Evolutionary conservation across 306 rosid genomes (phyloP).

Genomic region (Herpetospermum pedunculosum): DNA sequence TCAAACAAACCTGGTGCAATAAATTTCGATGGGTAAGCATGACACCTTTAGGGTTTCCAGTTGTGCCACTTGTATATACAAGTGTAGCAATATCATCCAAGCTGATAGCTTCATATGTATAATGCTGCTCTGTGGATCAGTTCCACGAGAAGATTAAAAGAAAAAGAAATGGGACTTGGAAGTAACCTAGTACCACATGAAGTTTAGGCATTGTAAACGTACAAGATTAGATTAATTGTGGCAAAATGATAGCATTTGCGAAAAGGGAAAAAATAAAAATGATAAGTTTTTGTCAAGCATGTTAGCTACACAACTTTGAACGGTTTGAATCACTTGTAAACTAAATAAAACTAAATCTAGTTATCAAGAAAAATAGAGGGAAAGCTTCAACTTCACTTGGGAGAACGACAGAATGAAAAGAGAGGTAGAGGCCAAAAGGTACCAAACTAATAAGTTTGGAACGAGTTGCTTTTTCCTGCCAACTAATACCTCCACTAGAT

Average conservation of each 20-base stretch:
- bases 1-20: constrained; percentile 74
- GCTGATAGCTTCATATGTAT: constrained; percentile 51
- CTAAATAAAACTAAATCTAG: not conserved
- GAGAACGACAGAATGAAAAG: not conserved
- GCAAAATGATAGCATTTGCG: not conserved
- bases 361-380: not conserved
- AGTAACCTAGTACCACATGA: not conserved
- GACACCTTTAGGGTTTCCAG: constrained; percentile 94
- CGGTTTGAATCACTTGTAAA: not conserved
- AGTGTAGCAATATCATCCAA: constrained; percentile 78
- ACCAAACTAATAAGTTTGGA: not conserved
- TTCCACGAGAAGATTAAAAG: not conserved
- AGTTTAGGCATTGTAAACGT: not conserved
- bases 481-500: not conserved
- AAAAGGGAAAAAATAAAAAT: not conserved
- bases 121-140: constrained; percentile 36
- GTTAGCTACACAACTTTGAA: not conserved
- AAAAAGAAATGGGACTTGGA: not conserved
- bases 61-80: constrained; percentile 88
- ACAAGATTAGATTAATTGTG: not conserved
- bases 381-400: not conserved
- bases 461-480: not conserved
- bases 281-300: not conserved
- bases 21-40: constrained; percentile 84
- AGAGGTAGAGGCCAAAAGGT: not conserved